Evolutionary conservation across 106 monocot species (phyloP).

Genomic region (Amphibolis antarctica): DNA sequence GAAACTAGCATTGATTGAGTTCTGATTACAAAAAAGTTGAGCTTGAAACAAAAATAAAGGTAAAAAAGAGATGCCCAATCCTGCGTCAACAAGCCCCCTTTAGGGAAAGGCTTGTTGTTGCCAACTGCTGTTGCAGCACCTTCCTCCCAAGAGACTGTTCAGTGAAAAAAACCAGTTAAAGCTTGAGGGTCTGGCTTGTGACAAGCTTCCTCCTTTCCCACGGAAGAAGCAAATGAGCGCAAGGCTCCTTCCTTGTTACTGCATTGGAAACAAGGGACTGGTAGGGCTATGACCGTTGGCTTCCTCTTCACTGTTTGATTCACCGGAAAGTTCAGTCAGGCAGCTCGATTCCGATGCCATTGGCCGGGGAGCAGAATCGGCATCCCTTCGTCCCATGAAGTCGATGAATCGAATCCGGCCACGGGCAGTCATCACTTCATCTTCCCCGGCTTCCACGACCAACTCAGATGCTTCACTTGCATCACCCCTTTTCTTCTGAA

Average conservation of each 20-base stretch:
- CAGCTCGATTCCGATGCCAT: constrained; percentile 32
- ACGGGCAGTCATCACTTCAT: not conserved
- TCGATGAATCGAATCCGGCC: constrained; percentile 18
- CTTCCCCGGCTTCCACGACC: not conserved
- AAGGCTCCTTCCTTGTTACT: not conserved
- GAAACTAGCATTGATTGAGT: not conserved
- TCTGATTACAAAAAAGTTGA: constrained; percentile 4
- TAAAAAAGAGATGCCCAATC: not conserved
- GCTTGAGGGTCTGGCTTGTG: not conserved
- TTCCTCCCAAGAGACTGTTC: not conserved
- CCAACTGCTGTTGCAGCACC: not conserved
- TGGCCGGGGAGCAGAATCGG: not conserved
- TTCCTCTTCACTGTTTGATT: constrained; percentile 23
- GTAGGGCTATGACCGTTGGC: not conserved
- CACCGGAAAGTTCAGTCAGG: constrained; percentile 25
- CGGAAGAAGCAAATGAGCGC: not conserved
- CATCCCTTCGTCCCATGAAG: constrained; percentile 3
- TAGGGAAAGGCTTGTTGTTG: not conserved
- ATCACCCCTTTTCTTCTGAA: constrained; percentile 43
- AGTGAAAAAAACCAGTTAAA: not conserved
- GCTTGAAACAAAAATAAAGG: not conserved
- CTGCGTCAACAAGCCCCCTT: not conserved
- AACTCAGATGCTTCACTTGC: not conserved
- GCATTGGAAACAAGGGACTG: not conserved
- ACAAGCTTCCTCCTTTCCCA: too few species aligned